A percentile compares a stretch with the other conserved stretches of the same genome.
phyloP scores from a whole-genome alignment of 257 asterid species.

The Coffea eugenioides region DNA sequence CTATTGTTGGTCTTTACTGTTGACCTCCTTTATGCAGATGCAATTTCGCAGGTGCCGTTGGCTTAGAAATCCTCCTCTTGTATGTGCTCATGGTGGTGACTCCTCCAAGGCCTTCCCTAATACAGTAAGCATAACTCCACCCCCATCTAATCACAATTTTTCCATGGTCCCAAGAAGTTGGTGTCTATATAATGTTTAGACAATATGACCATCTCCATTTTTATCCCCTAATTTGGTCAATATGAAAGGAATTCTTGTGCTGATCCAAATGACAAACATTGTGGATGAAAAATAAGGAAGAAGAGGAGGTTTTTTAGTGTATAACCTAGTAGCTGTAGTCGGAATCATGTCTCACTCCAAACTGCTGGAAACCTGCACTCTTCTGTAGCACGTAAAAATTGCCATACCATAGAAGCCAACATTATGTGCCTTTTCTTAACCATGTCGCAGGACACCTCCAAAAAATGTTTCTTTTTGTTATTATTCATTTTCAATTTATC shows the following conservation, averaged over 20 bases:
- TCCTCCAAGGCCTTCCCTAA: conserved; percentile 91
- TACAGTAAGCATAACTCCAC: conserved; percentile 53
- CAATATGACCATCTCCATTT: not conserved
- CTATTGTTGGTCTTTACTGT: not conserved
- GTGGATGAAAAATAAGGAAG: too few species aligned
- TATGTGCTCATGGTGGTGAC: conserved; percentile 99
- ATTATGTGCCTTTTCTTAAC: too few species aligned
- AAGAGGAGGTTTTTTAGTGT: not conserved
- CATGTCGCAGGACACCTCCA: not conserved
- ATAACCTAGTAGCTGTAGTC: not conserved
- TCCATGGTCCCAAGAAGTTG: not conserved
- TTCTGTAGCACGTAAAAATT: not conserved
- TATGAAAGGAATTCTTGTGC: too few species aligned
- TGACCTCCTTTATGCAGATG: conserved; percentile 42
- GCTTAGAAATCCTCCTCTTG: conserved; percentile 75
- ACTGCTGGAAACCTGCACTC: not conserved
- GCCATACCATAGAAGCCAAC: not conserved
- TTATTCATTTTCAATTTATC: too few species aligned
- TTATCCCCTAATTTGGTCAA: not conserved
- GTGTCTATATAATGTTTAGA: not conserved
- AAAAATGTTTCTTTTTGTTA: too few species aligned
- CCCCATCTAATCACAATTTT: not conserved
- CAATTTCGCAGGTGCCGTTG: conserved; percentile 67
- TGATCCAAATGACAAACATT: too few species aligned
- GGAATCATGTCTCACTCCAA: too few species aligned